A percentile compares a stretch with the other conserved stretches of the same genome.
phyloP scores from a whole-genome alignment of 345 rosid genomes.

The Mangifera indica region DNA sequence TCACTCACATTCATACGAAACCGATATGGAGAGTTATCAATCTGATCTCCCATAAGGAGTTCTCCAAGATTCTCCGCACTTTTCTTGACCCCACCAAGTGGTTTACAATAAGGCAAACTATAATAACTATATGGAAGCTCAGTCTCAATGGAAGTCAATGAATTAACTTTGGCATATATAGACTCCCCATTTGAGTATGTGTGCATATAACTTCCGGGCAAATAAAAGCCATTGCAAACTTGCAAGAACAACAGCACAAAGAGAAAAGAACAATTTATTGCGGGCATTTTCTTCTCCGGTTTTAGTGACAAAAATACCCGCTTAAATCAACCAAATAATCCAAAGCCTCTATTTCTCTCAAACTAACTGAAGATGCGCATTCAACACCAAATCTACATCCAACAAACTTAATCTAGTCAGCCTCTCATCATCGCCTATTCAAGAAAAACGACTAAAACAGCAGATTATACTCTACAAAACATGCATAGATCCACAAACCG shows the following conservation, averaged over 20 bases:
- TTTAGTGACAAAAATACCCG: constrained; percentile 12
- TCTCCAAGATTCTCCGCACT: constrained; percentile 93
- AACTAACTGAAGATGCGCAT: constrained; percentile 19
- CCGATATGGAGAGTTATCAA: constrained; percentile 78
- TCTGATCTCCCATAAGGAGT: constrained; percentile 90
- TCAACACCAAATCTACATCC: constrained; percentile 24
- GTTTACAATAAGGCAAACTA: constrained; percentile 74
- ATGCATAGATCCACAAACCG: constrained; percentile 1
- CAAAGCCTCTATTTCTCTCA: constrained; percentile 13
- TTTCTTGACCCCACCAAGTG: constrained; percentile 55
- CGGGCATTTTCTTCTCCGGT: constrained; percentile 31
- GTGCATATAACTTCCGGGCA: constrained; percentile 88
- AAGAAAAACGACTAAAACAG: not conserved
- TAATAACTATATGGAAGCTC: constrained; percentile 86
- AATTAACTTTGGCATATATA: constrained; percentile 71
- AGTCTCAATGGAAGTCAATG: constrained; percentile 87
- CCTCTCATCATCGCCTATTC: not conserved
- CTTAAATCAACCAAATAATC: constrained; percentile 19
- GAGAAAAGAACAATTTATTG: constrained; percentile 36
- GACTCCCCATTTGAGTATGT: constrained; percentile 52
- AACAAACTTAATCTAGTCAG: constrained; percentile 1
- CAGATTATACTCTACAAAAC: not conserved
- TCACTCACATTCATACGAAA: constrained; percentile 70
- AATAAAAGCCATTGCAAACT: constrained; percentile 65
- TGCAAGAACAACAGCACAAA: constrained; percentile 39